Conservation (phyloP, 148 eudicot genomes). For the Cornus kousa region DNA sequence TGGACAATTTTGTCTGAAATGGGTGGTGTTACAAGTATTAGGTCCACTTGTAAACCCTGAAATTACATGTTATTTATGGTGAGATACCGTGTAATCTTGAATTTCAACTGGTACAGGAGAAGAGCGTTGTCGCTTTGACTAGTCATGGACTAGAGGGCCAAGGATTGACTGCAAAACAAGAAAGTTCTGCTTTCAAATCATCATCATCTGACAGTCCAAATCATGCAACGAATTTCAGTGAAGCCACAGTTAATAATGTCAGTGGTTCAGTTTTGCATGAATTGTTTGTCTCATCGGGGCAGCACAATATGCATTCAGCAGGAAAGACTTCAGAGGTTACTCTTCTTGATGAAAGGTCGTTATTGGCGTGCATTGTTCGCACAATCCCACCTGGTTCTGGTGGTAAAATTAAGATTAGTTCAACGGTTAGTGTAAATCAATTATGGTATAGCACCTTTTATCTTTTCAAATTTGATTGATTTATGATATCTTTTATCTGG, state of each 20-base stretch:
- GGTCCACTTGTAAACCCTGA: not conserved
- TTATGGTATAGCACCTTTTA: not conserved
- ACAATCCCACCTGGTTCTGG: slow-evolving; percentile 87
- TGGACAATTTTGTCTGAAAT: not conserved
- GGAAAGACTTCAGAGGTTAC: slow-evolving; percentile 46
- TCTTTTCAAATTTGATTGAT: not conserved
- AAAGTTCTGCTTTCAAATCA: slow-evolving; percentile 35
- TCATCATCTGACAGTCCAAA: slow-evolving; percentile 44
- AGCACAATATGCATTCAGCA: slow-evolving; percentile 26
- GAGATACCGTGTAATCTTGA: slow-evolving; percentile 5
- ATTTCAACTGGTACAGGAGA: slow-evolving; percentile 38
- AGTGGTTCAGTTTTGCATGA: slow-evolving; percentile 34
- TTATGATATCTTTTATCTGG: slow-evolving; percentile 7
- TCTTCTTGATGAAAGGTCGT: slow-evolving; percentile 79
- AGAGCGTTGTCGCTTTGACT: slow-evolving; percentile 21
- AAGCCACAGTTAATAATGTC: slow-evolving; percentile 32
- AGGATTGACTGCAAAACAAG: slow-evolving; percentile 33
- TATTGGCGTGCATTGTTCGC: slow-evolving; percentile 81
- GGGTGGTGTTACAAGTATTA: not conserved
- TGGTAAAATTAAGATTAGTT: slow-evolving; percentile 83
- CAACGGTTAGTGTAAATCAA: slow-evolving; percentile 59
- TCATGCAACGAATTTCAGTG: slow-evolving; percentile 35
- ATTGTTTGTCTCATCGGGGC: slow-evolving; percentile 42
- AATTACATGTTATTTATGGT: not conserved
- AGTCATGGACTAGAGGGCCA: slow-evolving; percentile 39